These are phyloP conservation scores for Wickerhamomyces canadensis DNA, from an alignment of 805 yeast species.

Conservation along the genomic window DNA sequence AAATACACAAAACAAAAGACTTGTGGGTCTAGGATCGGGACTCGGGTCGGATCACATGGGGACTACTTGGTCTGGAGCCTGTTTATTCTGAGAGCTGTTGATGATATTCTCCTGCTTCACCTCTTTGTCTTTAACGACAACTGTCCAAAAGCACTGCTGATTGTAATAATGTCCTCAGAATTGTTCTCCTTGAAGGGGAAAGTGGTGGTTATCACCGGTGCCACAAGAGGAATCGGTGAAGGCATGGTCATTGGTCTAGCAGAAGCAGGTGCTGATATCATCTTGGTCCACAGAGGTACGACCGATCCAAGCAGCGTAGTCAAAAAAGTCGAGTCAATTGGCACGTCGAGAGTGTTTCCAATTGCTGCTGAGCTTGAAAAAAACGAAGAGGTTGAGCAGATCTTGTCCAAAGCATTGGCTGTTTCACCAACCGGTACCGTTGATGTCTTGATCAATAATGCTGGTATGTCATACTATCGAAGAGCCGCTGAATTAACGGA, in stretches of 20 bases:
- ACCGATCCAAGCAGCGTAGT: constrained; percentile 15
- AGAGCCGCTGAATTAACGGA: constrained; percentile 38
- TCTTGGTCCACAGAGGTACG: constrained; percentile 26
- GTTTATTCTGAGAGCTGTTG: too few relatives aligned
- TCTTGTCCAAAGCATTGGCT: constrained; percentile 33
- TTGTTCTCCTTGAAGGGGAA: constrained; percentile 77
- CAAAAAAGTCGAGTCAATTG: constrained; percentile 40
- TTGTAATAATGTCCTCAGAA: constrained; percentile 31
- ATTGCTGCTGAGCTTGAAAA: constrained; percentile 24
- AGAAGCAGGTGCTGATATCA: constrained; percentile 83
- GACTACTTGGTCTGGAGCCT: too few relatives aligned
- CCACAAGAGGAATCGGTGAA: constrained; percentile 75
- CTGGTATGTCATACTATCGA: constrained; percentile 73
- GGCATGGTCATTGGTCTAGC: constrained; percentile 78
- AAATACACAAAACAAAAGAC: background rate
- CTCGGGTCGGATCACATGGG: constrained; percentile 49
- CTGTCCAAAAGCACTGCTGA: too few relatives aligned
- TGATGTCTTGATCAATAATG: constrained; percentile 82
- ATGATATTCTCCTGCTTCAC: background rate
- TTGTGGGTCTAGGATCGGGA: constrained; percentile 34
- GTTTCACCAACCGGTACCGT: constrained; percentile 61
- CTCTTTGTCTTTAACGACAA: background rate
- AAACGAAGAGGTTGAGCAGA: constrained; percentile 16
- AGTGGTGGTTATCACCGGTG: constrained; percentile 78
- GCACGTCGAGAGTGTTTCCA: constrained; percentile 54